These are phyloP conservation scores for Penstemon davidsonii DNA, from an alignment of 257 asterid species.

Conservation along the genomic window DNA sequence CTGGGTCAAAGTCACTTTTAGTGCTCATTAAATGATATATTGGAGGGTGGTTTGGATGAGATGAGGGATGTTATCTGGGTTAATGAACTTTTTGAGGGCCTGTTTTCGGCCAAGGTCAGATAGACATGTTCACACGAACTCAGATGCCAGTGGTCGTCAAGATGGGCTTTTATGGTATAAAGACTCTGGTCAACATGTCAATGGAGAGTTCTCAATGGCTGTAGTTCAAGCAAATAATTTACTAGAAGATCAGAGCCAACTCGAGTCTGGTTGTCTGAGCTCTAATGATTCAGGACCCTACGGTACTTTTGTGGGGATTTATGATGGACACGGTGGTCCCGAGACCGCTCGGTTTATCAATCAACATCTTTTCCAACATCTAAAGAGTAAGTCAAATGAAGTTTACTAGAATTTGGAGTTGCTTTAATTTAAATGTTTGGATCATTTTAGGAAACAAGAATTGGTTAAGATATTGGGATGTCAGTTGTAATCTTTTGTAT, in stretches of 20 bases:
- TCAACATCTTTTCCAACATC: conserved; percentile 59
- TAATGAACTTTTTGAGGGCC: conserved; percentile 59
- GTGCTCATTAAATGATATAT: conserved; percentile 42
- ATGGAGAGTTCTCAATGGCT: conserved; percentile 75
- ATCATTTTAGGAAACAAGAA: not conserved
- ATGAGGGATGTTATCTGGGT: conserved; percentile 68
- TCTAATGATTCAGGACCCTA: conserved; percentile 57
- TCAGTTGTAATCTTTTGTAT: not conserved
- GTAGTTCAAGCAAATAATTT: conserved; percentile 77
- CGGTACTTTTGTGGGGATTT: conserved; percentile 70
- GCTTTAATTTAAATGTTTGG: not conserved
- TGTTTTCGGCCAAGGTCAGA: conserved; percentile 59
- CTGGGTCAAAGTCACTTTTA: conserved; percentile 12
- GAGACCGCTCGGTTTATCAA: conserved; percentile 68
- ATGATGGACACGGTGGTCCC: conserved; percentile 85
- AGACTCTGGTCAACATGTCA: conserved; percentile 60
- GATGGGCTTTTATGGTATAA: conserved; percentile 72
- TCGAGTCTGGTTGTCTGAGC: conserved; percentile 67
- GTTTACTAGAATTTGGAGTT: conserved; percentile 5
- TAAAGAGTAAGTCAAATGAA: conserved; percentile 53
- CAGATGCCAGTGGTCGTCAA: conserved; percentile 56
- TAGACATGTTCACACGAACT: conserved; percentile 40
- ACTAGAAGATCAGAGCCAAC: conserved; percentile 74
- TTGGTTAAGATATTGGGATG: conserved; percentile 13
- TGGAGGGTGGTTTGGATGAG: conserved; percentile 62